Evolutionary conservation across 2,329 filamentous ascomycete genomes (phyloP), one percentile per base, ranked within the genome.

Genomic region (Chaetomiaceae sp.): DNA sequence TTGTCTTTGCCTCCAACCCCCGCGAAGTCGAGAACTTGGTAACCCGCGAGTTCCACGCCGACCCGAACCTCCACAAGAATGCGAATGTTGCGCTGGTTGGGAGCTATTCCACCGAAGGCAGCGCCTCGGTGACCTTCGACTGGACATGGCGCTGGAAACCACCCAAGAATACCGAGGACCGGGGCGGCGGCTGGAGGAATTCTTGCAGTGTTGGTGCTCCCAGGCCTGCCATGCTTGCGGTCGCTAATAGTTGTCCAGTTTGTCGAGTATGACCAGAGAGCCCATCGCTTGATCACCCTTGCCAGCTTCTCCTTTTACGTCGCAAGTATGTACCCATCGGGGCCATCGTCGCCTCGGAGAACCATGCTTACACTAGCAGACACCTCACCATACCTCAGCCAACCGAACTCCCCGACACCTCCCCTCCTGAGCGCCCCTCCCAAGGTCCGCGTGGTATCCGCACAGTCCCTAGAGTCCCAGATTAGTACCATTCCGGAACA

Each of bases 61-160:
- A 99, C 66, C 94, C 94, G 1, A 99, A 99, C 66, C 76, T 99
- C 52, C 94, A 99, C 75, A 97, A 95, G 69, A 97, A 96, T 67
- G 81, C 91, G 51, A 97, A 97, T 67, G 94, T 99, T 36, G 88
- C 95, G 65, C 79, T 97, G 40, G 85, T 99, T n/a, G 94, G 94
- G 3, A 91, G 96, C 68, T 96, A 88, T 67, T 80, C 82, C 3
- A 99, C 94, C 0, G 84, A 80, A 29, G 91, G 92, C n/a, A 89
- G 78, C 64, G 76, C 87, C 6, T 92, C 89, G 1, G 86, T 95
- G 27, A 85, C 90, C 31, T 96, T 96, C 67, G 87, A 92, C 60
- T 99, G 92, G 91, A 85, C 87, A 7, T 99, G 94, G 94, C 94
- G 87, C 75, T 99, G 92, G 91, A 90, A 88, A 67, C 89, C 94